Percentiles rank a stretch among this genome's conserved stretches.
Evolutionary conservation across 2,329 filamentous ascomycete species (phyloP).

Genomic region (Whalleya microplaca): DNA sequence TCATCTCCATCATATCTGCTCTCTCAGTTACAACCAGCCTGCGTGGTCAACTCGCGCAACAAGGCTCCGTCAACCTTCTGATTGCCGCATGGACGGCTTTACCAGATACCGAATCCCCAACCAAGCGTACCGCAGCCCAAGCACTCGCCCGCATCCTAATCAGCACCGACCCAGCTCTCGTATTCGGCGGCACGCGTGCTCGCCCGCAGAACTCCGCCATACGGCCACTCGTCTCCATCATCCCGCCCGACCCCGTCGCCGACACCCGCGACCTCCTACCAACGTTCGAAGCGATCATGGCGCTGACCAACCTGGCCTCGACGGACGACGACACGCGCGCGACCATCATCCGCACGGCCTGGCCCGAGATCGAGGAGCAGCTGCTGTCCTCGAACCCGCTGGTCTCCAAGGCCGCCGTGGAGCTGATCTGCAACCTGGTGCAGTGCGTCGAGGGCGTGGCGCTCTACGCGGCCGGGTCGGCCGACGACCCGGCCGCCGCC

Average conservation of each 20-base stretch:
- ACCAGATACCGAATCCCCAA: slow-evolving; percentile 50
- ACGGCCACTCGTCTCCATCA: slow-evolving; percentile 75
- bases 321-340: slow-evolving; percentile 69
- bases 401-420: slow-evolving; percentile 81
- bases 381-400: slow-evolving; percentile 75
- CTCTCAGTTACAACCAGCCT: slow-evolving; percentile 75
- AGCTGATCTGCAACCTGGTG: slow-evolving; percentile 90
- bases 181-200: slow-evolving; percentile 79
- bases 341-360: slow-evolving; percentile 73
- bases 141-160: slow-evolving; percentile 85
- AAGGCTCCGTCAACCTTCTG: slow-evolving; percentile 88
- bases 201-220: slow-evolving; percentile 79
- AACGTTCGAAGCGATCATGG: slow-evolving; percentile 87
- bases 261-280: slow-evolving; percentile 80
- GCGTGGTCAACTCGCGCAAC: slow-evolving; percentile 82
- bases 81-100: slow-evolving; percentile 71
- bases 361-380: slow-evolving; percentile 79
- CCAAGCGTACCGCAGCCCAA: slow-evolving; percentile 70
- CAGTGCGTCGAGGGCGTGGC: slow-evolving; percentile 68
- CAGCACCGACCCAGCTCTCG: slow-evolving; percentile 79
- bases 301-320: slow-evolving; percentile 91
- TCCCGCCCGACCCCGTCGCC: slow-evolving; percentile 65
- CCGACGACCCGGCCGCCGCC: slow-evolving; percentile 66
- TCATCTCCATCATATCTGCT: slow-evolving; percentile 76
- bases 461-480: slow-evolving; percentile 74